These are phyloP conservation scores for Arxiozyma heterogenica DNA, from an alignment of 1,139 yeast genomes.

Conservation along the genomic window DNA sequence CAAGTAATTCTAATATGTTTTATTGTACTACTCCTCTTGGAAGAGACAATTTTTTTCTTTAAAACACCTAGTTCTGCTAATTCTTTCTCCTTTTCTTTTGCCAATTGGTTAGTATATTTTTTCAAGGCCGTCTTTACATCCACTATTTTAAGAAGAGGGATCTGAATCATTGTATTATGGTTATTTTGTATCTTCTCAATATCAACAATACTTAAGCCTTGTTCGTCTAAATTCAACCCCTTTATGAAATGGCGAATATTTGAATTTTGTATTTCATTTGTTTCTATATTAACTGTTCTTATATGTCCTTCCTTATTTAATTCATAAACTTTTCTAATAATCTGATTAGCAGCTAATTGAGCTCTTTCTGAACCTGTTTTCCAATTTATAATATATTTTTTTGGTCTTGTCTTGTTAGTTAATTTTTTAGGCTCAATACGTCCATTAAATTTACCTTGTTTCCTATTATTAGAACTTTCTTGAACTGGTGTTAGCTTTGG, in stretches of 20 bases:
- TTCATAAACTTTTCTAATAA: constrained; percentile 16
- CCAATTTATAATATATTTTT: constrained; percentile 20
- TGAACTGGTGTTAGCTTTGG: neutral
- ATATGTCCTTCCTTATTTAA: constrained; percentile 23
- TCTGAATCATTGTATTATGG: constrained; percentile 1
- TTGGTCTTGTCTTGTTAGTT: constrained; percentile 3
- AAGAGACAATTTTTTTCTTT: constrained; percentile 12
- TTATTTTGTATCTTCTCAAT: constrained; percentile 13
- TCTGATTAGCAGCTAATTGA: constrained; percentile 22
- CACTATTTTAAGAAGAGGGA: constrained; percentile 33
- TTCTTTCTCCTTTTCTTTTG: constrained; percentile 29
- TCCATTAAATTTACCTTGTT: neutral
- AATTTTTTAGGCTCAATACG: neutral
- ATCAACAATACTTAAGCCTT: constrained; percentile 24
- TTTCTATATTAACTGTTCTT: constrained; percentile 16
- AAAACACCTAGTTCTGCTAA: constrained; percentile 22
- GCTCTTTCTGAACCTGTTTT: constrained; percentile 26
- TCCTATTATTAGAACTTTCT: neutral
- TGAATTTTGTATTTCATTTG: constrained; percentile 15
- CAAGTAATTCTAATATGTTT: constrained; percentile 38
- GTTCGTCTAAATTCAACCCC: constrained; percentile 20
- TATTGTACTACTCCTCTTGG: constrained; percentile 25
- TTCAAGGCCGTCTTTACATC: constrained; percentile 32
- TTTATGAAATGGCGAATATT: constrained; percentile 19
- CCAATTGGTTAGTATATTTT: constrained; percentile 35